Evolutionary conservation across 1,284 basidiomycete species (phyloP), one percentile per base, ranked within the genome.

Genomic region (Microbotryum saponariae): DNA sequence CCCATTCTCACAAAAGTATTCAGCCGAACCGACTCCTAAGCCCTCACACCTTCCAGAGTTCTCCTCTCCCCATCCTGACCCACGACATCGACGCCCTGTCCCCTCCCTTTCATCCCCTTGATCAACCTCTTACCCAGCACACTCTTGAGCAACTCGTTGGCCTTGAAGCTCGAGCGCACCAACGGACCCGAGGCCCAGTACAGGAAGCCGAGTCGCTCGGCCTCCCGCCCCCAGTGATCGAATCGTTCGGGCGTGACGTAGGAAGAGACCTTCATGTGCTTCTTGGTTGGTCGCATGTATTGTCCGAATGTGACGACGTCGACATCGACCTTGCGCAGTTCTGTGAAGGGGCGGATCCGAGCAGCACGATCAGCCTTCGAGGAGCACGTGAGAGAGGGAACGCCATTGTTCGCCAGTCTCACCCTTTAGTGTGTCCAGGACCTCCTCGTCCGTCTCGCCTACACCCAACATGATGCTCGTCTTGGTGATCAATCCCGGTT

Each of bases 281-380:
- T 82, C 77, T 98, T 98, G 2, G 96, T 98, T 1, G 96, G 96
- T 51, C 96, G 86, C 96, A 99, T 98, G 78, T 99, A 99, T 78
- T 99, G 96, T 1, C 96, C 96, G 74, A 99, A 97, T 0, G 96
- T 99, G 37, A 99, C 93, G 10, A 99, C 94, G 74, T 98, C 93
- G 44, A 98, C 94, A 65, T 91, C 82, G 46, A 84, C 80, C 66
- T 85, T 86, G 49, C 94, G 85, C 4, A 98, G 82, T 69, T 94
- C 94, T 91, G 73, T 42, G 44, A 20, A 60, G 54, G 31, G 31
- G 31, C 31, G 31, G 51, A 46, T 51, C 27, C 46, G 48, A 59
- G 31, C 31, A 46, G 44, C 21, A 18, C 20, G 45, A 29, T 37
- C 48, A 6, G 29, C 12, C 21, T 53, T 47, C 7, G 45, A 25